phyloP scores from a whole-genome alignment of 2,329 filamentous ascomycete genomes.

The Fusarium metavorans region DNA sequence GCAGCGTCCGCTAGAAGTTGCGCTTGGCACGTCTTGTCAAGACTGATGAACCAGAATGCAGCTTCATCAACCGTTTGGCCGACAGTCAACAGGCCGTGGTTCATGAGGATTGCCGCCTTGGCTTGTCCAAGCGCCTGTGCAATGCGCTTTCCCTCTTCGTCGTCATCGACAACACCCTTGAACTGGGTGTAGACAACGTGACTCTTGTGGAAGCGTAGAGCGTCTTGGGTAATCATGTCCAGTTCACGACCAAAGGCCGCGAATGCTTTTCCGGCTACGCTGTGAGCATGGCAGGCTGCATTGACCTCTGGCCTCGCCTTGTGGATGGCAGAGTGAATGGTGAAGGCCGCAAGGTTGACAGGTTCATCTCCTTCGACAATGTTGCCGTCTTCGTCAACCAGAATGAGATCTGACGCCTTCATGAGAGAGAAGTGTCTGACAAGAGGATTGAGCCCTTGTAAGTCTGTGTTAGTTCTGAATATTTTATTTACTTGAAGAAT shows the following conservation, averaged over 20 bases:
- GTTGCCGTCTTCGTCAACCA: constrained; percentile 56
- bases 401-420: constrained; percentile 66
- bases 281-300: constrained; percentile 75
- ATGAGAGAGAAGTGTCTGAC: background rate
- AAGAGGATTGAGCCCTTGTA: background rate
- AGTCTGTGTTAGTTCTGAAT: background rate
- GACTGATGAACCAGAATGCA: background rate
- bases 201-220: background rate
- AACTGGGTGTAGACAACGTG: background rate
- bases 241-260: constrained; percentile 69
- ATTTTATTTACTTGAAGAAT: no score
- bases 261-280: constrained; percentile 72
- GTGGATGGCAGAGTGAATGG: constrained; percentile 74
- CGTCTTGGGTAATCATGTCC: constrained; percentile 75
- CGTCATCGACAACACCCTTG: background rate
- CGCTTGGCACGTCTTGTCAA: background rate
- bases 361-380: constrained; percentile 47
- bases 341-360: constrained; percentile 75
- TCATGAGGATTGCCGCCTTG: background rate
- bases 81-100: constrained; percentile 5
- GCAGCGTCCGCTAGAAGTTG: background rate
- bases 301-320: constrained; percentile 71
- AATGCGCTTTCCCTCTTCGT: background rate
- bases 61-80: constrained; percentile 4
- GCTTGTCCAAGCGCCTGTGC: background rate